Conservation (phyloP, 179 eudicot genomes). For the Spinacia oleracea region DNA sequence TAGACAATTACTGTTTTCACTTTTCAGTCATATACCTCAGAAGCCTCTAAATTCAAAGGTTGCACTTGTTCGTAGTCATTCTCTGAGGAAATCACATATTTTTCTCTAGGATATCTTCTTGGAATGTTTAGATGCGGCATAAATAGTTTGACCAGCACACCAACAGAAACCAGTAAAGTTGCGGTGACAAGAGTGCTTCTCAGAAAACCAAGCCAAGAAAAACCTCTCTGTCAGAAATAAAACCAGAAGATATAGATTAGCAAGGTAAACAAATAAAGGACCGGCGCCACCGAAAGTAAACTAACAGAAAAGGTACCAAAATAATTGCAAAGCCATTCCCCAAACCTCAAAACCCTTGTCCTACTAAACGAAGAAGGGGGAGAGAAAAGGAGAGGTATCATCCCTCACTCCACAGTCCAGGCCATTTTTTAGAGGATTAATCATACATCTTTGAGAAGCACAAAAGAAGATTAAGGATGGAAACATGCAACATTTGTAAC, state of each 20-base stretch:
- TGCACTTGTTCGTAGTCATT: conserved; percentile 26
- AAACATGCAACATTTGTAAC: not conserved
- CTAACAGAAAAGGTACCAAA: not conserved
- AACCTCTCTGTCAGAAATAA: conserved; percentile 49
- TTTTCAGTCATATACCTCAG: conserved; percentile 43
- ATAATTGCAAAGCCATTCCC: not conserved
- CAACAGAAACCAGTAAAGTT: conserved; percentile 49
- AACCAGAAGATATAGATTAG: conserved; percentile 15
- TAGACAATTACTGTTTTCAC: not conserved
- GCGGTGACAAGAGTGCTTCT: conserved; percentile 53
- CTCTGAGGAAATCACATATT: conserved; percentile 37
- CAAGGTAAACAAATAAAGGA: not conserved
- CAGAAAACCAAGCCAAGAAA: conserved; percentile 52
- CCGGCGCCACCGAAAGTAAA: not conserved
- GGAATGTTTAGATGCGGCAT: conserved; percentile 45
- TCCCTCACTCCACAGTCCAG: not conserved
- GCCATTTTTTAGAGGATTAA: too few species aligned
- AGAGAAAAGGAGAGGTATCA: not conserved
- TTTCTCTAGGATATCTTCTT: conserved; percentile 39
- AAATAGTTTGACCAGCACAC: conserved; percentile 52
- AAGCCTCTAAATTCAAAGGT: conserved; percentile 37
- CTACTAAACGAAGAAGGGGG: not conserved
- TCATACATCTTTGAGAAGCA: not conserved
- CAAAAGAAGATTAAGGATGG: not conserved
- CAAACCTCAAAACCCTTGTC: not conserved